Percentiles rank a stretch among this genome's conserved stretches.
Conservation (phyloP, 176 grass and related monocot genomes). For the Calamus simplicifolius region DNA sequence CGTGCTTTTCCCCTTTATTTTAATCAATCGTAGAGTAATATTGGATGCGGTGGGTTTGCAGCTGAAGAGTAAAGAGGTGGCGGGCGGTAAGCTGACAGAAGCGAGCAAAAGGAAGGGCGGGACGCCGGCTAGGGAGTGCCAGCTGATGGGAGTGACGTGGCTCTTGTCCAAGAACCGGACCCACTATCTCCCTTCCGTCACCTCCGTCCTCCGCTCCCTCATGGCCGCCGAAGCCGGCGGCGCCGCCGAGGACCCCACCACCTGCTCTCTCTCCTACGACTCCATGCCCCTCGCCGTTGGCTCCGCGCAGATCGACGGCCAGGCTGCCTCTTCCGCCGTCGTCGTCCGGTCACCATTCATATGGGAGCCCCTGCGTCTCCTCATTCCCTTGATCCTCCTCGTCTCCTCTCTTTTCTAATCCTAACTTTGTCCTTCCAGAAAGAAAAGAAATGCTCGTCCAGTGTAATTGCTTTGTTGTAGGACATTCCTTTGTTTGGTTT, state of each 20-base stretch:
- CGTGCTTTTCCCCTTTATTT: no score
- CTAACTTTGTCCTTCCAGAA: no score
- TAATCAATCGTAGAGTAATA: no score
- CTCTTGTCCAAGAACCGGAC: constrained; percentile 18
- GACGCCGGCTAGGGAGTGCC: not conserved
- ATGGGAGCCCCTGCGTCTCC: no score
- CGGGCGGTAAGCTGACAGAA: not conserved
- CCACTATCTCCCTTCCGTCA: not conserved
- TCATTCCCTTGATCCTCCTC: no score
- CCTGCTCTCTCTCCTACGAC: not conserved
- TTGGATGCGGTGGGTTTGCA: not conserved
- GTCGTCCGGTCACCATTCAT: not conserved
- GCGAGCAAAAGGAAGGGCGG: not conserved
- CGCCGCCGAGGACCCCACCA: not conserved
- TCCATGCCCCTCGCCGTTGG: constrained; percentile 12
- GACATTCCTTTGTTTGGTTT: no score
- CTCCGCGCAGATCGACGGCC: not conserved
- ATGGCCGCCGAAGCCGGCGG: not conserved
- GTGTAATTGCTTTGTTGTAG: no score
- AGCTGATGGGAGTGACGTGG: constrained; percentile 19
- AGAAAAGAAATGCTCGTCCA: no score
- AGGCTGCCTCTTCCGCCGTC: not conserved
- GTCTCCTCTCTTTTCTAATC: no score
- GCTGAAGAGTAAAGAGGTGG: constrained; percentile 9
- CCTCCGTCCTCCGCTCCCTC: constrained; percentile 14